A percentile compares a stretch with the other conserved stretches of the same genome.
Evolutionary conservation across 2,329 filamentous ascomycete species (phyloP).

Genomic region (Pestalotiopsis sp.): DNA sequence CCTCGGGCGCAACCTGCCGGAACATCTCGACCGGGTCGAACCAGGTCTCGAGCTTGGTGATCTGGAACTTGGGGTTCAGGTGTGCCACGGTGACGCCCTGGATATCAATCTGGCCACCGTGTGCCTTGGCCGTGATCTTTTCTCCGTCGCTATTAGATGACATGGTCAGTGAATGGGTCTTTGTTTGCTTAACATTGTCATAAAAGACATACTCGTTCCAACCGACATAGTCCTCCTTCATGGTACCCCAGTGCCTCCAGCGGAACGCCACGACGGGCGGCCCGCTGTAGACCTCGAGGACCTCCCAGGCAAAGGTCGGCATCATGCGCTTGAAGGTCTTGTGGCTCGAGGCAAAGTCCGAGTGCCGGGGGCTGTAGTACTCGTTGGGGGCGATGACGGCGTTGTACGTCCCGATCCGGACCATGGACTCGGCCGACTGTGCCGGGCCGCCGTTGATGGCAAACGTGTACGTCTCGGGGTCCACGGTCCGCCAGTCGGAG

Average conservation of each 20-base stretch:
- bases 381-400: conserved; percentile 65
- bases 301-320: conserved; percentile 73
- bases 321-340: conserved; percentile 76
- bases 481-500: conserved; percentile 67
- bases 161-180: background rate
- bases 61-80: conserved; percentile 7
- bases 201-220: conserved; percentile 58
- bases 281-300: conserved; percentile 68
- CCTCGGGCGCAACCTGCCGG: conserved; percentile 6
- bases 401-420: conserved; percentile 70
- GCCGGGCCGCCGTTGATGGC: conserved; percentile 63
- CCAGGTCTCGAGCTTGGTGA: conserved; percentile 12
- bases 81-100: conserved; percentile 9
- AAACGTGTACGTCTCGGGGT: conserved; percentile 61
- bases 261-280: conserved; percentile 64
- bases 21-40: conserved; percentile 12
- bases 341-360: conserved; percentile 67
- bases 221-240: conserved; percentile 68
- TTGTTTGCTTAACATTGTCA: background rate
- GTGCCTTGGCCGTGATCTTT: conserved; percentile 11
- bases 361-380: conserved; percentile 64
- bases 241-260: conserved; percentile 70
- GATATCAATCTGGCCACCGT: conserved; percentile 8
- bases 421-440: conserved; percentile 64
- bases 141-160: conserved; percentile 4